Evolutionary conservation across 2,329 filamentous ascomycete species (phyloP).

Genomic region (Microdochium nivale): DNA sequence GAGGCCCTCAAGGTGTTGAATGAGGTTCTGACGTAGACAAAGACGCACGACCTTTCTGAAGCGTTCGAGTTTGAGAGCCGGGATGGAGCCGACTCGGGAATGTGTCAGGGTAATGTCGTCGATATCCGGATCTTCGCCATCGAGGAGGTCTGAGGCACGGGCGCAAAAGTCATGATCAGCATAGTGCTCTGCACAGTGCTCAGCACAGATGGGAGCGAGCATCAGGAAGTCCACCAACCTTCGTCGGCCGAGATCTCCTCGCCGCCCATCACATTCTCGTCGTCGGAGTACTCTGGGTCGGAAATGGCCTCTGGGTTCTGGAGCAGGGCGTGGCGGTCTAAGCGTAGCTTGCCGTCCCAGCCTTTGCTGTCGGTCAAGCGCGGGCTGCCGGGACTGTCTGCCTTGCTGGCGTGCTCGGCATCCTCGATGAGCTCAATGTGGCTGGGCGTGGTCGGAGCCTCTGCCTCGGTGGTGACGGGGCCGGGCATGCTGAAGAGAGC

Average conservation of each 20-base stretch:
- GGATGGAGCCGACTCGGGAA: slow-evolving; percentile 70
- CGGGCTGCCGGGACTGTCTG: slow-evolving; percentile 37
- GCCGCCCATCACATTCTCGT: slow-evolving; percentile 57
- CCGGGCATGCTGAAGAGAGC: slow-evolving; percentile 27
- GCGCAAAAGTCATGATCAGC: neutral
- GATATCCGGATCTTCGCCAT: slow-evolving; percentile 49
- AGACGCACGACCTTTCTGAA: slow-evolving; percentile 70
- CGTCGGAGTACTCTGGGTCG: slow-evolving; percentile 79
- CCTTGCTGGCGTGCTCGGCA: slow-evolving; percentile 25
- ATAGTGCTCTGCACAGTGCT: too few species aligned
- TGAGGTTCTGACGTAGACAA: slow-evolving; percentile 88
- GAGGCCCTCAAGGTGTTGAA: slow-evolving; percentile 72
- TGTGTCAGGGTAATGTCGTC: slow-evolving; percentile 89
- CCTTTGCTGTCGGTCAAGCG: slow-evolving; percentile 54
- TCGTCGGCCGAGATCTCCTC: slow-evolving; percentile 77
- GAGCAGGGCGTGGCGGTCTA: slow-evolving; percentile 61
- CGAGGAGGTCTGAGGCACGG: slow-evolving; percentile 42
- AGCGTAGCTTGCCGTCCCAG: slow-evolving; percentile 76
- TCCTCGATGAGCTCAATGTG: slow-evolving; percentile 43
- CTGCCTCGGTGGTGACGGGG: slow-evolving; percentile 25
- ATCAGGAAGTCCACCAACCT: slow-evolving; percentile 34
- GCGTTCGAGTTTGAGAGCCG: slow-evolving; percentile 70
- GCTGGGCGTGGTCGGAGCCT: slow-evolving; percentile 17
- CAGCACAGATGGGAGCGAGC: slow-evolving; percentile 6
- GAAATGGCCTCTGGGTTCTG: slow-evolving; percentile 74